Evolutionary conservation across 2,329 filamentous ascomycete species (phyloP).

Genomic region (Lasiodiplodia gonubiensis): DNA sequence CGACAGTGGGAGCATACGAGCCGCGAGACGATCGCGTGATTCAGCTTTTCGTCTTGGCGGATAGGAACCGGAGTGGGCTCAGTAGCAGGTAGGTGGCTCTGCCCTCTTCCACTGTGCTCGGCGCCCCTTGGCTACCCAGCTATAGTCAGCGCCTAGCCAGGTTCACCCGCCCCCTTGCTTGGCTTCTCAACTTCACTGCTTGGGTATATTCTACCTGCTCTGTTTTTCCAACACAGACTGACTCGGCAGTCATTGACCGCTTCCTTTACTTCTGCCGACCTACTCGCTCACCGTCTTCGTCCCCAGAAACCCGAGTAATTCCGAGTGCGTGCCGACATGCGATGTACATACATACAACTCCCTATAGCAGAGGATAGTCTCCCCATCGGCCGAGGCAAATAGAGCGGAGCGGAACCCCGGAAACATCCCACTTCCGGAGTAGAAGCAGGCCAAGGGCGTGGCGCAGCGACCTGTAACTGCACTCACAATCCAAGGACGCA

Average conservation of each 20-base stretch:
- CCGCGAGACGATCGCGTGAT: not conserved
- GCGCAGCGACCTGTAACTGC: not conserved
- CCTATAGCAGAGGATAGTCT: not conserved
- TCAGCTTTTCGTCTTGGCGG: not conserved
- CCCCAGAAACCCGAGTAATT: not conserved
- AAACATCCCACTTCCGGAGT: not conserved
- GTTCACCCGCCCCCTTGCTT: not conserved
- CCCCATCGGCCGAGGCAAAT: not conserved
- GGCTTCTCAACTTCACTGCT: not conserved
- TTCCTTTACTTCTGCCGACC: not conserved
- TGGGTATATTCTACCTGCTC: not conserved
- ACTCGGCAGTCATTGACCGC: not conserved
- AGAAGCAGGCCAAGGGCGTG: not conserved
- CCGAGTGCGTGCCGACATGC: not conserved
- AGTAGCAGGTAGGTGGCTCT: not conserved
- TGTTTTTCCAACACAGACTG: not conserved
- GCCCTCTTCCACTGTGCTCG: not conserved
- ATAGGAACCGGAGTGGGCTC: not conserved
- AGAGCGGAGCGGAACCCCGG: slow-evolving; percentile 4
- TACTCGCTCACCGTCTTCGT: not conserved
- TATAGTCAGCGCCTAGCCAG: not conserved
- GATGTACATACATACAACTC: not conserved
- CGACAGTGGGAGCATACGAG: not conserved
- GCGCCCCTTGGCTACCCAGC: not conserved
- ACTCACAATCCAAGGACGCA: not conserved